A percentile compares a stretch with the other conserved stretches of the same genome.
phyloP scores from a whole-genome alignment of 306 rosid genomes.

The Echinosophora koreensis region DNA sequence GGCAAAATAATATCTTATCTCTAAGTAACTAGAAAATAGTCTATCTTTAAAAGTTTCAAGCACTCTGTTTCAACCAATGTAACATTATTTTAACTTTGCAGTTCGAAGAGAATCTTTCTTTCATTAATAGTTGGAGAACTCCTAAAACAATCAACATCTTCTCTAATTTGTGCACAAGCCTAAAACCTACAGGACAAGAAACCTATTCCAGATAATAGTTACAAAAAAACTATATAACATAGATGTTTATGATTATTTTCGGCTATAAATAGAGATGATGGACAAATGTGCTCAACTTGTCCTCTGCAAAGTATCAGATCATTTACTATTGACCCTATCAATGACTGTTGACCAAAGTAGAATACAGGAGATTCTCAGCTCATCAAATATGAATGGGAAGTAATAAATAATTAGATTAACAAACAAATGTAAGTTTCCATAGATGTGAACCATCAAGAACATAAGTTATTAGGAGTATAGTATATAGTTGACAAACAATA shows the following conservation, averaged over 20 bases:
- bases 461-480: not conserved
- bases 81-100: not conserved
- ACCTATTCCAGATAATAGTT: not conserved
- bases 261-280: not conserved
- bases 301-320: not conserved
- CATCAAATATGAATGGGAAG: not conserved
- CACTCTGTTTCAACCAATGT: not conserved
- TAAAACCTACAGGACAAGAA: not conserved
- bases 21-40: not conserved
- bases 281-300: not conserved
- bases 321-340: not conserved
- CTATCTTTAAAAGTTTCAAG: not conserved
- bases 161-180: not conserved
- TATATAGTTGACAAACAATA: conserved; percentile 7
- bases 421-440: not conserved
- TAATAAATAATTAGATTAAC: not conserved
- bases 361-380: not conserved
- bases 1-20: not conserved
- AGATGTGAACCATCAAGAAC: not conserved
- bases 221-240: not conserved
- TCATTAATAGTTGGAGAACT: not conserved
- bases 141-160: not conserved
- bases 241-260: not conserved
- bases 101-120: not conserved
- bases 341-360: not conserved